Evolutionary conservation across 202 grass and related monocot species (phyloP), one percentile per base, ranked within the genome.

Genomic region (Sporobolus alterniflorus): DNA sequence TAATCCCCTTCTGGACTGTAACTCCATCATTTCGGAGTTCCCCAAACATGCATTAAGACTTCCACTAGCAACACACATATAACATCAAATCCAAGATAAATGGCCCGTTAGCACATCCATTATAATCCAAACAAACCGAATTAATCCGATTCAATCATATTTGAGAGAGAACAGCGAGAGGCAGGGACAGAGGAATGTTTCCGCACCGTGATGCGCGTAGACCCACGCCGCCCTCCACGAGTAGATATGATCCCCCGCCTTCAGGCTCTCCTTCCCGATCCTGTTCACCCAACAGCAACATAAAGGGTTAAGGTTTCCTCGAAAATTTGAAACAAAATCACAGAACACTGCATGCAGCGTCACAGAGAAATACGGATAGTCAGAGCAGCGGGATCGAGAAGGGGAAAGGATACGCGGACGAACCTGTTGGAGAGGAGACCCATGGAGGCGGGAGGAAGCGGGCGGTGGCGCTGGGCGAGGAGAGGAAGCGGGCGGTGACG

Each of bases 241-340:
- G 82, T 97, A 94, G 87, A 97, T 90, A 79, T 97, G 94, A 88
- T 97, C 91, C 75, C 94, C 94, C 25, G 87, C 87, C 84, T 92
- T 94, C n/a, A 97, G 83, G 75, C 77, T 84, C 82, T 87, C 87
- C 91, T 71, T 97, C 75, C 84, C 84, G 26, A 86, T 88, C 89
- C 91, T 93, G 10, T 57, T 26, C 54, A 26, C 26, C 54, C 54
- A 25, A 69, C 41, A 62, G 7, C 4, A 39, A 39, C 36, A 39
- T 39, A 39, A 25, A 44, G 1, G 11, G 32, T 0, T 3, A 74
- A 50, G 24, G 3, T 81, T 54, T 25, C 54, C 64, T 16, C 25
- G 14, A 30, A 73, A n/a, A 11, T 1, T 0, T 17, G 14, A 56
- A n/a, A 33, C 2, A 49, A 21, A 68, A 51, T 24, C 30, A 47